Conservation (phyloP, 768 basidiomycete species). For the Termitomyces sp. region DNA sequence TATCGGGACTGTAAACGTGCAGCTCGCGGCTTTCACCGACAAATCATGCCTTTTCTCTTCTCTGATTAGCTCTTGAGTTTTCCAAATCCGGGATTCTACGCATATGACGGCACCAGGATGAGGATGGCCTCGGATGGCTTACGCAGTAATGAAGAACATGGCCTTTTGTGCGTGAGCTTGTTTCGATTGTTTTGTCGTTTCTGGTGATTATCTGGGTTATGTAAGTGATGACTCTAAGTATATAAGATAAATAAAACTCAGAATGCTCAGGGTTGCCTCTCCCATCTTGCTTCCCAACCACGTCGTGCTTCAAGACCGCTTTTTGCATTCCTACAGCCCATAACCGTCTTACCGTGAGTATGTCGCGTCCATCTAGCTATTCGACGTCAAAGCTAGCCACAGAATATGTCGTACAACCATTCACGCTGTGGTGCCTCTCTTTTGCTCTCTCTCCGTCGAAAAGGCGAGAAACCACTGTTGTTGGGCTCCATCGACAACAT, state of each 20-base stretch:
- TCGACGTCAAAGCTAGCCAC: neutral
- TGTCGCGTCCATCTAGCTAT: neutral
- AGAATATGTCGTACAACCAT: neutral
- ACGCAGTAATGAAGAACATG: too few species aligned
- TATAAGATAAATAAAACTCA: neutral
- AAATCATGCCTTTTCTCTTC: neutral
- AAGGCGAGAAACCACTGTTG: neutral
- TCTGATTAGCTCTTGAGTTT: neutral
- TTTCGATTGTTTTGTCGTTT: neutral
- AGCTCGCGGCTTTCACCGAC: neutral
- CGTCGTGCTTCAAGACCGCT: neutral
- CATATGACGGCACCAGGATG: neutral
- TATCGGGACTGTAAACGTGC: neutral
- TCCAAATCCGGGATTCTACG: neutral
- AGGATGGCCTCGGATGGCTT: too few species aligned
- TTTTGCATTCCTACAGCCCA: neutral
- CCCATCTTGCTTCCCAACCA: neutral
- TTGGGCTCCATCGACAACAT: neutral
- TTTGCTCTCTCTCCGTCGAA: neutral
- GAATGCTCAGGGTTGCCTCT: neutral
- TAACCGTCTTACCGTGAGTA: neutral
- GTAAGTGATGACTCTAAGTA: neutral
- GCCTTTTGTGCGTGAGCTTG: neutral
- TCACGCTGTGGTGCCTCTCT: neutral
- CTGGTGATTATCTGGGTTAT: neutral